phyloP scores from a whole-genome alignment of 164 flowering plant genomes.

The Stephania cephalantha region DNA sequence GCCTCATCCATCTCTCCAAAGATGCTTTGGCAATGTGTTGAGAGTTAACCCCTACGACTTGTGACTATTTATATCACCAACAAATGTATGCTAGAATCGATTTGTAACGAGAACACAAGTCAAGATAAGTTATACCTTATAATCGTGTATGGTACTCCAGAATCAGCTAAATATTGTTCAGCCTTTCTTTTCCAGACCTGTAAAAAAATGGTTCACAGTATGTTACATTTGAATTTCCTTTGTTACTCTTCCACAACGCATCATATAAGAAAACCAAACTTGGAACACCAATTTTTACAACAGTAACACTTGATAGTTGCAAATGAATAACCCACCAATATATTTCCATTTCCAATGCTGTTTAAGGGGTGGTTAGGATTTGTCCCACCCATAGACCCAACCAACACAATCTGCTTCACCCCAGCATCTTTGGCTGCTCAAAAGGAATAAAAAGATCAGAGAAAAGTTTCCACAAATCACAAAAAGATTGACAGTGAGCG shows the following conservation, averaged over 20 bases:
- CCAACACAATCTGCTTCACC: slow-evolving; percentile 93
- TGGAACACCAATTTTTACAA: background rate
- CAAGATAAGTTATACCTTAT: slow-evolving; percentile 47
- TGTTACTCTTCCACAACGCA: background rate
- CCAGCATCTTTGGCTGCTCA: slow-evolving; percentile 83
- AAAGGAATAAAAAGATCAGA: slow-evolving; percentile 10
- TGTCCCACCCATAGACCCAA: slow-evolving; percentile 98
- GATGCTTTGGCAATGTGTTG: too few relatives aligned
- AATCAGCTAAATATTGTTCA: slow-evolving; percentile 90
- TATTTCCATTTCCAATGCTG: slow-evolving; percentile 88
- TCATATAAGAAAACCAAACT: background rate
- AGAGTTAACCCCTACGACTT: too few relatives aligned
- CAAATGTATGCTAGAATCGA: too few relatives aligned
- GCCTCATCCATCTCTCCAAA: too few relatives aligned
- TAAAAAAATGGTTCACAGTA: background rate
- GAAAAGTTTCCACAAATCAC: background rate
- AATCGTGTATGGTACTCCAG: slow-evolving; percentile 92
- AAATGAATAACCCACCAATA: slow-evolving; percentile 49
- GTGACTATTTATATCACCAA: too few relatives aligned
- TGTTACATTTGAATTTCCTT: background rate
- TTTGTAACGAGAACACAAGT: background rate
- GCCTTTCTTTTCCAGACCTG: slow-evolving; percentile 99
- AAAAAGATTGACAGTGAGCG: background rate
- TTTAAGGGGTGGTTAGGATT: slow-evolving; percentile 71
- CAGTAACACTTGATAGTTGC: background rate